These are phyloP conservation scores for Handroanthus guayacan DNA, from an alignment of 257 asterid species.

Conservation along the genomic window DNA sequence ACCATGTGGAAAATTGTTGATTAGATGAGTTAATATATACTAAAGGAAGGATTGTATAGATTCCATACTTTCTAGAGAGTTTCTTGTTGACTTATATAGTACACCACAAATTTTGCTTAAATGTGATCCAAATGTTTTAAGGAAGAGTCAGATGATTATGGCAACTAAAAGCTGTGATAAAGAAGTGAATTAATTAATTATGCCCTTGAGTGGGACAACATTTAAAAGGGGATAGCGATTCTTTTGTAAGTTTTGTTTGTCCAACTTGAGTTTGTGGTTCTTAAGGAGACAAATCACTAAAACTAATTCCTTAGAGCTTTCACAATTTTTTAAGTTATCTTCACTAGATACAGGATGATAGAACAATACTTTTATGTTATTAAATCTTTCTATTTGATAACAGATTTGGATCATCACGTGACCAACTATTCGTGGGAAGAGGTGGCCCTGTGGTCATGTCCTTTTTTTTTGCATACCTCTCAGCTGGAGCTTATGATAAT, in stretches of 20 bases:
- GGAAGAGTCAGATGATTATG: conserved; percentile 27
- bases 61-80: conserved; percentile 3
- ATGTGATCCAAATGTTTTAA: background rate
- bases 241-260: conserved; percentile 29
- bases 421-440: no score
- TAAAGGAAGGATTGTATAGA: conserved; percentile 3
- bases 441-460: no score
- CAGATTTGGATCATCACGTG: no score
- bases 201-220: background rate
- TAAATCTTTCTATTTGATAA: no score
- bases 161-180: background rate
- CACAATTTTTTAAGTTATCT: conserved; percentile 24
- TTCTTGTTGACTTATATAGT: conserved; percentile 18
- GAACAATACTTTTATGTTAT: no score
- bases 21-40: conserved; percentile 21
- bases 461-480: no score
- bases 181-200: background rate
- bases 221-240: background rate
- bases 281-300: conserved; percentile 37
- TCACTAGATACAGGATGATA: no score
- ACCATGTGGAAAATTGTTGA: conserved; percentile 48
- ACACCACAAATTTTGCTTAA: background rate
- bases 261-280: conserved; percentile 51
- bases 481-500: no score
- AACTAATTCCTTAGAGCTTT: conserved; percentile 29